Base-by-base conservation (phyloP, 257 asterid genomes). In the Lycium barbarum region DNA sequence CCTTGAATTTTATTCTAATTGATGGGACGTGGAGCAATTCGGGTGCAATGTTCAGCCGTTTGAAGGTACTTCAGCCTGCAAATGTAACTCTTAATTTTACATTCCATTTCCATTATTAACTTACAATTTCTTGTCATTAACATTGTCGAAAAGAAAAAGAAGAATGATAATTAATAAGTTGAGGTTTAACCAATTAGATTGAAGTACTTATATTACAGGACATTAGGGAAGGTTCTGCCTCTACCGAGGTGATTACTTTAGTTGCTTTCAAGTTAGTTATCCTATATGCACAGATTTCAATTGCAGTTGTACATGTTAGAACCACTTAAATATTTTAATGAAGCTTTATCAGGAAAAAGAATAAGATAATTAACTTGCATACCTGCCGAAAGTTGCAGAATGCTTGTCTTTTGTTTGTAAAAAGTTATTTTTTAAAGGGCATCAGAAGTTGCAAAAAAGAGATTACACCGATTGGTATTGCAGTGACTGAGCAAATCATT, bases 21-120 rank as follows among this genome's bases (percentile, higher is more conserved):
- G 99, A 97, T 91, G 99, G 98, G 51, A 97, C 99, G 35, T 95
- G 99, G 98, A 97, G 94, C 95, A 95, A 94, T 90, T 97, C 99
- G 9, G 86, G 82, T 88, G 98, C 99, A 88, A 93, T 97, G 98
- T 92, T 95, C 90, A 92, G 86, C 87, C 97, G 98, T 61, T 91
- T 97, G 90, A 94, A 95, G 99, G 99, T 97, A 85, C n/a, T 53
- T 65, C 35, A 10, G 8, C 59, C 55, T 0, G 14, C 40, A 61
- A 40, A 22, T 14, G 73, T n/a, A 11, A 62, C 59, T 0, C 73
- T n/a, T 43, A 43, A 7, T 81, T 36, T 80, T 43, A 14, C 40
- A 62, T 43, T 36, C 57, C 51, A 13, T 0, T 70, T 12, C 45
- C 63, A 76, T 51, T 53, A 26, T 51, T 33, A 76, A 13, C 14